phyloP scores from a whole-genome alignment of 768 basidiomycete species.

The Suillus discolor region DNA sequence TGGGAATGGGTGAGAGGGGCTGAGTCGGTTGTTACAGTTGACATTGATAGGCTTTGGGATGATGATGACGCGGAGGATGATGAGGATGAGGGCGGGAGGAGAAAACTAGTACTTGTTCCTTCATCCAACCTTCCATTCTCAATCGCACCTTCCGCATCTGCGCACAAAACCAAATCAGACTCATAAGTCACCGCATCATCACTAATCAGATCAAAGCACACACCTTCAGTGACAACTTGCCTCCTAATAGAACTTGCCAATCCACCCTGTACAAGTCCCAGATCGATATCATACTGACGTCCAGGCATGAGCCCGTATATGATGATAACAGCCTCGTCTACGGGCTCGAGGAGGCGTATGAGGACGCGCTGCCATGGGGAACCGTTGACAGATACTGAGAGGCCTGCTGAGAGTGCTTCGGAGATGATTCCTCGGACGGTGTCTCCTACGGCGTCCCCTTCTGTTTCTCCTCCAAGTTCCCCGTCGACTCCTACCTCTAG shows the following conservation, averaged over 20 bases:
- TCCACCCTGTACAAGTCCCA: constrained; percentile 70
- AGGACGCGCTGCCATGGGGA: constrained; percentile 79
- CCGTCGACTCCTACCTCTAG: neutral
- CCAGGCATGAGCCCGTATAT: constrained; percentile 89
- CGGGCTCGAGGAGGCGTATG: constrained; percentile 76
- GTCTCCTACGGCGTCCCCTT: constrained; percentile 35
- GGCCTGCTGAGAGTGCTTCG: constrained; percentile 62
- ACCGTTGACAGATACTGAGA: constrained; percentile 80
- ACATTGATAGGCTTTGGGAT: constrained; percentile 26
- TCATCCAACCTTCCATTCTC: constrained; percentile 29
- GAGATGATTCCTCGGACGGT: constrained; percentile 52
- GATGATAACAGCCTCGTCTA: constrained; percentile 89
- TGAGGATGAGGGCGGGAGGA: constrained; percentile 1
- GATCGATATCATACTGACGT: constrained; percentile 87
- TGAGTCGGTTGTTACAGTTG: constrained; percentile 34
- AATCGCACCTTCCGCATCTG: constrained; percentile 24
- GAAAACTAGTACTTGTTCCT: constrained; percentile 5
- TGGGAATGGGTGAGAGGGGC: constrained; percentile 20
- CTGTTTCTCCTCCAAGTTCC: constrained; percentile 10
- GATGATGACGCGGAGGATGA: constrained; percentile 35
- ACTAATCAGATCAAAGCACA: constrained; percentile 18
- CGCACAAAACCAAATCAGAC: neutral
- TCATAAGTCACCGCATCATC: constrained; percentile 12
- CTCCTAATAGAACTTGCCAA: constrained; percentile 50
- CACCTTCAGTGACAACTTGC: constrained; percentile 71